Conservation (phyloP, 768 basidiomycete species). For the Suillus spraguei region DNA sequence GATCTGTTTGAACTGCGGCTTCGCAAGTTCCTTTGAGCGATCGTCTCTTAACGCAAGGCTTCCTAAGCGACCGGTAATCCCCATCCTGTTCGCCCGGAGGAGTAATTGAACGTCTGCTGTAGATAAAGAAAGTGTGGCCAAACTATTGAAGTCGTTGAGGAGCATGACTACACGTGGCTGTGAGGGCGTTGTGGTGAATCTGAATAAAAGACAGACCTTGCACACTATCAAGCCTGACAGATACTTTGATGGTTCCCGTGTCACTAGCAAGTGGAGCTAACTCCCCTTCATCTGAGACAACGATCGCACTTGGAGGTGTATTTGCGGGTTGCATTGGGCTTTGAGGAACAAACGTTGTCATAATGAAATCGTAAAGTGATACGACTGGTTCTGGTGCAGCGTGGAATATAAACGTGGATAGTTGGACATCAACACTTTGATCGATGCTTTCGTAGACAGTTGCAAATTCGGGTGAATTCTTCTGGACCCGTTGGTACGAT, state of each 20-base stretch:
- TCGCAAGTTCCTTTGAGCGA: constrained; percentile 48
- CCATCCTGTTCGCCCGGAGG: constrained; percentile 70
- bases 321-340: constrained; percentile 15
- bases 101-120: constrained; percentile 86
- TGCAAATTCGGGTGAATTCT: constrained; percentile 82
- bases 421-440: constrained; percentile 81
- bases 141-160: constrained; percentile 63
- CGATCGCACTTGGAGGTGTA: constrained; percentile 14
- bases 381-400: constrained; percentile 91
- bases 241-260: constrained; percentile 72
- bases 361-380: constrained; percentile 92
- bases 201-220: constrained; percentile 53
- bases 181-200: constrained; percentile 15
- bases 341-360: constrained; percentile 89
- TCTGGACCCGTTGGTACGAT: constrained; percentile 78
- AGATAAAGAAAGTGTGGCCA: constrained; percentile 88
- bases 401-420: constrained; percentile 90
- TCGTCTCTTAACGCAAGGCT: constrained; percentile 83
- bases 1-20: constrained; percentile 78
- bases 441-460: constrained; percentile 82
- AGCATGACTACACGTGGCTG: constrained; percentile 59
- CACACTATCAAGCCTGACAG: constrained; percentile 82
- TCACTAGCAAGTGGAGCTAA: constrained; percentile 13
- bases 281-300: constrained; percentile 5
- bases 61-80: constrained; percentile 80